A percentile compares a stretch with the other conserved stretches of the same genome.
These are phyloP conservation scores for Aureococcus anophagefferens DNA, from an alignment of 108 stramenopile species.

Conservation along the genomic window DNA sequence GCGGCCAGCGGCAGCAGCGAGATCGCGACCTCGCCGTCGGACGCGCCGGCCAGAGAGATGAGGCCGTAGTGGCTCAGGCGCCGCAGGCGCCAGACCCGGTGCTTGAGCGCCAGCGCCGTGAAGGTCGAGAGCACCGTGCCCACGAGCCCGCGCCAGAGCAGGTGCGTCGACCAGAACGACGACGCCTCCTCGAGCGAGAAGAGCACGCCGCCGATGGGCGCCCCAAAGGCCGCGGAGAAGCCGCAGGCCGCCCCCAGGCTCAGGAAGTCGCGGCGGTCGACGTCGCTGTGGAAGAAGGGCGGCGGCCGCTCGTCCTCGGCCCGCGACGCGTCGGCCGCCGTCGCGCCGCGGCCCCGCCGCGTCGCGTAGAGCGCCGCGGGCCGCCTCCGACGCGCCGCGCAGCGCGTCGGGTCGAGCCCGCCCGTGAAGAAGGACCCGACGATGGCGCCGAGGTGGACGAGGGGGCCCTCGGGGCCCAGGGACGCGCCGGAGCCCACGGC, in stretches of 20 bases:
- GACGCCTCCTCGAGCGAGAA: conserved; percentile 46
- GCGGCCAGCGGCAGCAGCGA: conserved; percentile 34
- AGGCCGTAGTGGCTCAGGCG: conserved; percentile 37
- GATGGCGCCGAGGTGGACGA: conserved; percentile 65
- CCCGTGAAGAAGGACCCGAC: conserved; percentile 48
- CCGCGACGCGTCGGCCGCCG: neutral
- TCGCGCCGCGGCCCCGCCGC: conserved; percentile 5
- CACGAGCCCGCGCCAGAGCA: conserved; percentile 51
- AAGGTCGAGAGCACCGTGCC: conserved; percentile 50
- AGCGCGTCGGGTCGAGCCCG: neutral
- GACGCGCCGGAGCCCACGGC: conserved; percentile 55
- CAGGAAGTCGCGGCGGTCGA: conserved; percentile 57
- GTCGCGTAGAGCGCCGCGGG: neutral
- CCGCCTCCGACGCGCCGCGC: neutral
- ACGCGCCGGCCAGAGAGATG: conserved; percentile 26
- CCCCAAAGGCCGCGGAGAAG: conserved; percentile 71
- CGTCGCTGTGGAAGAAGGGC: conserved; percentile 51
- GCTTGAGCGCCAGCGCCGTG: neutral
- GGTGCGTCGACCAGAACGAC: conserved; percentile 45
- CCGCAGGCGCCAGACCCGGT: neutral
- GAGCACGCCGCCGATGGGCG: conserved; percentile 69
- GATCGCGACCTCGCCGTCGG: conserved; percentile 15
- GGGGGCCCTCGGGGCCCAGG: conserved; percentile 70
- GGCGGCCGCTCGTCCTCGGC: conserved; percentile 17
- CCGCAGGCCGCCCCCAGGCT: conserved; percentile 65